Conservation (phyloP, 306 rosid species). For the Mimosa pudica region DNA sequence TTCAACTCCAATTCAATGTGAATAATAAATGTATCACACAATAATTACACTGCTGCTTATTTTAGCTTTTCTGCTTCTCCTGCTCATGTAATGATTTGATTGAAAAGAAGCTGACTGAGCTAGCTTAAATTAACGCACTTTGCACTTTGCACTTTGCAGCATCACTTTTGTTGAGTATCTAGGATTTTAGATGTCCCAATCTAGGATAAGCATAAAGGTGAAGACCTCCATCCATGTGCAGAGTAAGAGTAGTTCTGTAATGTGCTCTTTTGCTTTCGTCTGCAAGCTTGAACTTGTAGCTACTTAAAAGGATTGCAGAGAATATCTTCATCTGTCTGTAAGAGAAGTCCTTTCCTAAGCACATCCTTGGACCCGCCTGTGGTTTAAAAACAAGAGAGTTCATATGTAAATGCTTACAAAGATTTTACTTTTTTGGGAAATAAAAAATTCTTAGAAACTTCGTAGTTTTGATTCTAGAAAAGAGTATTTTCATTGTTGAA, state of each 20-base stretch:
- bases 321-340: constrained; percentile 65
- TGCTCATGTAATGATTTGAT: background rate
- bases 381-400: background rate
- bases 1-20: too few relatives aligned
- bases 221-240: constrained; percentile 66
- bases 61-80: background rate
- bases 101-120: background rate
- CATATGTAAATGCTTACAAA: background rate
- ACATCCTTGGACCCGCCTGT: constrained; percentile 53
- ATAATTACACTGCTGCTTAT: background rate
- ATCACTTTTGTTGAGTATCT: background rate
- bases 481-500: too few relatives aligned
- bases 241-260: constrained; percentile 61
- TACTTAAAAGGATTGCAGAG: constrained; percentile 46
- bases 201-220: constrained; percentile 47
- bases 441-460: background rate
- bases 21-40: background rate
- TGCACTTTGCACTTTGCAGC: background rate
- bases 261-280: constrained; percentile 45
- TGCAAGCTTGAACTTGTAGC: constrained; percentile 53
- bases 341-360: constrained; percentile 68
- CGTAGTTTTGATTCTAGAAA: background rate
- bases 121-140: background rate
- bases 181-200: background rate
- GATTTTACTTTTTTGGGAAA: background rate